These are phyloP conservation scores for Sclerotinia borealis DNA, from an alignment of 2,329 filamentous ascomycete genomes.

Conservation along the genomic window DNA sequence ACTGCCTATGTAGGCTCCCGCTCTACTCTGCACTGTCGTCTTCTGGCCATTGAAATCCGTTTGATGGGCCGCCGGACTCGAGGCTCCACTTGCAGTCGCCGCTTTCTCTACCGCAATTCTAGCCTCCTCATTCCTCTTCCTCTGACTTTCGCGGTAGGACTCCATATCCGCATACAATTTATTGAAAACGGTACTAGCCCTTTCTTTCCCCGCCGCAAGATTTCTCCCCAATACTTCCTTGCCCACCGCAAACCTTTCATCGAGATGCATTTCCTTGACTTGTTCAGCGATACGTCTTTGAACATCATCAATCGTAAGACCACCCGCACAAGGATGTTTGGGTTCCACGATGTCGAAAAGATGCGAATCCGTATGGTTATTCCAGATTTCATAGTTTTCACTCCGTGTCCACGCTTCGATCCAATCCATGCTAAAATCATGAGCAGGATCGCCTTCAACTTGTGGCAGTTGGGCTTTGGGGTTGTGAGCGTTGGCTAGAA, in stretches of 20 bases:
- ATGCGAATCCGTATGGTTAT: conserved; percentile 72
- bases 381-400: conserved; percentile 88
- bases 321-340: conserved; percentile 86
- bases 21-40: conserved; percentile 43
- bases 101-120: conserved; percentile 20
- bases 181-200: conserved; percentile 80
- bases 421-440: conserved; percentile 80
- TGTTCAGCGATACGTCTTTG: conserved; percentile 86
- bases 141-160: conserved; percentile 66
- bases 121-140: conserved; percentile 52
- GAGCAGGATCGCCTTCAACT: conserved; percentile 74
- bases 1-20: conserved; percentile 59
- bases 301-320: conserved; percentile 88
- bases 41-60: conserved; percentile 37
- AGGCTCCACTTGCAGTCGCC: conserved; percentile 7
- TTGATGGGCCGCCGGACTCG: conserved; percentile 18
- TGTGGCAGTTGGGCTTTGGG: conserved; percentile 56
- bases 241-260: conserved; percentile 80
- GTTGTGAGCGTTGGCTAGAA: conserved; percentile 47
- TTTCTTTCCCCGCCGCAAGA: conserved; percentile 79
- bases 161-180: conserved; percentile 90
- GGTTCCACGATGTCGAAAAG: conserved; percentile 94
- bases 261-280: conserved; percentile 87
- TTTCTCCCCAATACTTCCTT: conserved; percentile 84
- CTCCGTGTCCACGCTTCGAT: conserved; percentile 82